These are phyloP conservation scores for Candida manassasensis DNA, from an alignment of 805 yeast species.

Conservation along the genomic window DNA sequence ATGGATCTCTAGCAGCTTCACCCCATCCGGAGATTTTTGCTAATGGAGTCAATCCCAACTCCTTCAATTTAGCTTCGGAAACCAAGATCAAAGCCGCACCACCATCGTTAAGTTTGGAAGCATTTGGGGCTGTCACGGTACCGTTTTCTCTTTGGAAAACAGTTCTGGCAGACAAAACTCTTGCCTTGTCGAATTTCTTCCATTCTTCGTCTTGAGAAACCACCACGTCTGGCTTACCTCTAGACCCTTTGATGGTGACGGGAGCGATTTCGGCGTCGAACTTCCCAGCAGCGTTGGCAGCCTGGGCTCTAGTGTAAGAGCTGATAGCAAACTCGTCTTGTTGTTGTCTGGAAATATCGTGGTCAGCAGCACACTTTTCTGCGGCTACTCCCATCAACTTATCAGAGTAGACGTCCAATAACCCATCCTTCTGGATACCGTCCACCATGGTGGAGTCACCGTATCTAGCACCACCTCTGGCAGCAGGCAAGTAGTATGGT, in stretches of 20 bases:
- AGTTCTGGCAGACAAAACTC: slow-evolving; percentile 79
- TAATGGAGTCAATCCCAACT: slow-evolving; percentile 81
- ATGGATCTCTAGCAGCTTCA: slow-evolving; percentile 95
- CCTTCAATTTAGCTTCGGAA: slow-evolving; percentile 78
- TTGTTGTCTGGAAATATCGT: slow-evolving; percentile 69
- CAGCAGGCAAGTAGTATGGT: slow-evolving; percentile 85
- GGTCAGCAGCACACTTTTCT: slow-evolving; percentile 90
- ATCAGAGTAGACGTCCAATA: slow-evolving; percentile 85
- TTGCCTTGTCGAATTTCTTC: slow-evolving; percentile 69
- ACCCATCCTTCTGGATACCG: slow-evolving; percentile 89
- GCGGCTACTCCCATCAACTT: slow-evolving; percentile 96
- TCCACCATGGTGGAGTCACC: slow-evolving; percentile 80
- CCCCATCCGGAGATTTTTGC: slow-evolving; percentile 94
- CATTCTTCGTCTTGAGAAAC: slow-evolving; percentile 82
- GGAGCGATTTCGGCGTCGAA: slow-evolving; percentile 82
- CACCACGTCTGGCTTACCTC: slow-evolving; percentile 78
- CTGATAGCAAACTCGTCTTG: slow-evolving; percentile 86
- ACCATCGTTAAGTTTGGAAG: slow-evolving; percentile 95
- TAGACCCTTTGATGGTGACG: slow-evolving; percentile 78
- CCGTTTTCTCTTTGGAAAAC: slow-evolving; percentile 93
- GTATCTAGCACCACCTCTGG: slow-evolving; percentile 84
- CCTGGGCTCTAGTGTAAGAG: slow-evolving; percentile 82
- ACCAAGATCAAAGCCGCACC: slow-evolving; percentile 92
- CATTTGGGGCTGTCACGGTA: slow-evolving; percentile 95
- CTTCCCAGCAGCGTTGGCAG: slow-evolving; percentile 77